Evolutionary conservation across 306 rosid species (phyloP).

Genomic region (Dalbergia oliveri): DNA sequence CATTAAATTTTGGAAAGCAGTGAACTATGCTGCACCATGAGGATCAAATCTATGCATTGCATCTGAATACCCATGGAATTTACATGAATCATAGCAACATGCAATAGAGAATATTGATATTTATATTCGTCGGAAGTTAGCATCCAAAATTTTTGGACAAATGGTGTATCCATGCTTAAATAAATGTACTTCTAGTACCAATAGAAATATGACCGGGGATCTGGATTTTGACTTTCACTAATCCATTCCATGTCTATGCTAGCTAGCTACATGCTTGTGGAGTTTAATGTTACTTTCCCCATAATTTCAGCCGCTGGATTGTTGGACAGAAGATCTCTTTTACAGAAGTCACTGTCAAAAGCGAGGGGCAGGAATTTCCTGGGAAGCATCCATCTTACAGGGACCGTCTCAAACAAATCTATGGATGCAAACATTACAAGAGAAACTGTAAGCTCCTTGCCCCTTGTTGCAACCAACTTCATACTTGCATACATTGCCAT

Average conservation of each 20-base stretch:
- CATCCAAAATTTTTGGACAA: not conserved
- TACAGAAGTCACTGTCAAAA: conserved; percentile 49
- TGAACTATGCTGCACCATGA: conserved; percentile 11
- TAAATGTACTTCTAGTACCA: not conserved
- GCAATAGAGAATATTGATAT: conserved; percentile 34
- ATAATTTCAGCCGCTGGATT: conserved; percentile 88
- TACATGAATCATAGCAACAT: conserved; percentile 28
- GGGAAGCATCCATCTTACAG: conserved; percentile 79
- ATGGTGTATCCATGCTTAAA: conserved; percentile 3
- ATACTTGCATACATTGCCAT: conserved; percentile 89
- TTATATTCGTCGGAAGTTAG: conserved; percentile 32
- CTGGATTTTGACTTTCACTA: conserved; percentile 26
- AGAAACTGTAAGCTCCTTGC: conserved; percentile 89
- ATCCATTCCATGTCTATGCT: conserved; percentile 36
- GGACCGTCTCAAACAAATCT: conserved; percentile 63
- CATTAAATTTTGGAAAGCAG: conserved; percentile 30
- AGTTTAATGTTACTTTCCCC: conserved; percentile 45
- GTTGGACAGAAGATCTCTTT: conserved; percentile 64
- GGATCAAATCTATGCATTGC: conserved; percentile 34
- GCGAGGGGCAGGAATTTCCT: conserved; percentile 63
- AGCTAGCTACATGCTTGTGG: conserved; percentile 15
- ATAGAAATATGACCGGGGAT: conserved; percentile 20
- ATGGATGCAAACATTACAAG: conserved; percentile 95
- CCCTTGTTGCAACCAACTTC: conserved; percentile 87
- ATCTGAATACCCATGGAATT: conserved; percentile 29